These are phyloP conservation scores for Auxenochlorella pyrenoidosa DNA, from an alignment of 139 green algal species.

Conservation along the genomic window DNA sequence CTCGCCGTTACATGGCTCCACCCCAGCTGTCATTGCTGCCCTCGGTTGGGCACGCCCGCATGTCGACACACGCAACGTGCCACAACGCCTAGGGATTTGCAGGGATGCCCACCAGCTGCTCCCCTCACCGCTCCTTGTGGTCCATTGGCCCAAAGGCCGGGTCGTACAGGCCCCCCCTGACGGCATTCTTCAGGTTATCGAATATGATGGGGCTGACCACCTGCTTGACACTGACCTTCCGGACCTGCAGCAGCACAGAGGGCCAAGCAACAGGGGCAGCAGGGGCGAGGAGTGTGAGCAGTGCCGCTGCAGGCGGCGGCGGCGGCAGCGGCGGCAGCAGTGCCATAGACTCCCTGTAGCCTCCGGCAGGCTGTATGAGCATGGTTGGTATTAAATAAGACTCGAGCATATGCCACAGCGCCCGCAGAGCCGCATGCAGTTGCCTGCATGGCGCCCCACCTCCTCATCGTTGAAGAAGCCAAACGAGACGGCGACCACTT, in stretches of 20 bases:
- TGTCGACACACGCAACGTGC: no score
- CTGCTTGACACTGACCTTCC: constrained; percentile 88
- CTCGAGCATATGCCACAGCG: background rate
- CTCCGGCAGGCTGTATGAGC: background rate
- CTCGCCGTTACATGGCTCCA: no score
- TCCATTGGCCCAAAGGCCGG: constrained; percentile 89
- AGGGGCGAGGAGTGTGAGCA: no score
- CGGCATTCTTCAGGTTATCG: constrained; percentile 82
- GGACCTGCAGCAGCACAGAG: background rate
- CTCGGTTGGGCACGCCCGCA: no score
- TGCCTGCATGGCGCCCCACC: constrained; percentile 59
- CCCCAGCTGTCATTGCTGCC: no score
- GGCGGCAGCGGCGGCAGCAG: background rate
- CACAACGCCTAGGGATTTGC: no score
- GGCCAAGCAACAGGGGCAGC: background rate
- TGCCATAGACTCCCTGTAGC: no score
- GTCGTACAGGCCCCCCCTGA: constrained; percentile 93
- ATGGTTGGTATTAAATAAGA: no score
- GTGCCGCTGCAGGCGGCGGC: background rate
- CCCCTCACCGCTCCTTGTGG: constrained; percentile 55
- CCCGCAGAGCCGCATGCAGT: background rate
- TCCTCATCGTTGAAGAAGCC: constrained; percentile 93
- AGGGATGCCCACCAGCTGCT: background rate
- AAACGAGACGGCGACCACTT: constrained; percentile 83
- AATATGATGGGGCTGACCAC: constrained; percentile 86